phyloP scores from a whole-genome alignment of 495 filamentous ascomycete species.

The Trichodelitschia bisporula region DNA sequence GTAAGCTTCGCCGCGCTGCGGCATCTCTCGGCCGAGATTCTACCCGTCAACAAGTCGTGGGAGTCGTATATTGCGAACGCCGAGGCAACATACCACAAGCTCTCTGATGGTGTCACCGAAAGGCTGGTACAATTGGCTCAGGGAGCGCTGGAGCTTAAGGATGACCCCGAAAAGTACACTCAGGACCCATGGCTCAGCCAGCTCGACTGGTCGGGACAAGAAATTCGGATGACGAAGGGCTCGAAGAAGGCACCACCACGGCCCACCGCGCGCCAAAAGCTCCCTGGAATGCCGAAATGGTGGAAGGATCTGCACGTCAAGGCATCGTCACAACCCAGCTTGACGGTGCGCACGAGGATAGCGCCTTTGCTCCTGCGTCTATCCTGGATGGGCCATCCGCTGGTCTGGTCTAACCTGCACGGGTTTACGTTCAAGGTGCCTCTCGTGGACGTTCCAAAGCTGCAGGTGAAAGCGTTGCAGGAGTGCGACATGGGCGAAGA shows the following conservation, averaged over 20 bases:
- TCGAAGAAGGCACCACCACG: constrained; percentile 65
- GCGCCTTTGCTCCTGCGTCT: constrained; percentile 67
- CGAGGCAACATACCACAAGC: constrained; percentile 57
- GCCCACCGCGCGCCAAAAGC: constrained; percentile 66
- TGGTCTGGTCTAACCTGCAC: constrained; percentile 79
- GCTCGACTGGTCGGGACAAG: constrained; percentile 86
- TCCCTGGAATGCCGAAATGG: constrained; percentile 85
- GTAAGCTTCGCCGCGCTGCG: constrained; percentile 89
- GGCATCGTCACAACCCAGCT: constrained; percentile 28
- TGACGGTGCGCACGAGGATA: constrained; percentile 76
- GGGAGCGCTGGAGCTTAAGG: constrained; percentile 50
- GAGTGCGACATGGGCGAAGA: constrained; percentile 55
- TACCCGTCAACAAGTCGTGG: constrained; percentile 79
- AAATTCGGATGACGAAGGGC: constrained; percentile 71
- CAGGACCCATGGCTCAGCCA: constrained; percentile 79
- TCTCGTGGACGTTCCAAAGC: constrained; percentile 19
- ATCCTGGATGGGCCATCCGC: constrained; percentile 68
- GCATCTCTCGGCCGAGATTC: constrained; percentile 74
- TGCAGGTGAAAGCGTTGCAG: constrained; percentile 41
- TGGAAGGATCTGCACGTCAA: constrained; percentile 74
- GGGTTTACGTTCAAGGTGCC: constrained; percentile 83
- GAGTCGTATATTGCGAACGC: constrained; percentile 55
- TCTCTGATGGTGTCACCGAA: constrained; percentile 50
- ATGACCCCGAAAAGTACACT: constrained; percentile 33
- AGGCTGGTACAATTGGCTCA: constrained; percentile 47